Evolutionary conservation across 768 basidiomycete species (phyloP).

Genomic region (Botryobasidium botryosum): DNA sequence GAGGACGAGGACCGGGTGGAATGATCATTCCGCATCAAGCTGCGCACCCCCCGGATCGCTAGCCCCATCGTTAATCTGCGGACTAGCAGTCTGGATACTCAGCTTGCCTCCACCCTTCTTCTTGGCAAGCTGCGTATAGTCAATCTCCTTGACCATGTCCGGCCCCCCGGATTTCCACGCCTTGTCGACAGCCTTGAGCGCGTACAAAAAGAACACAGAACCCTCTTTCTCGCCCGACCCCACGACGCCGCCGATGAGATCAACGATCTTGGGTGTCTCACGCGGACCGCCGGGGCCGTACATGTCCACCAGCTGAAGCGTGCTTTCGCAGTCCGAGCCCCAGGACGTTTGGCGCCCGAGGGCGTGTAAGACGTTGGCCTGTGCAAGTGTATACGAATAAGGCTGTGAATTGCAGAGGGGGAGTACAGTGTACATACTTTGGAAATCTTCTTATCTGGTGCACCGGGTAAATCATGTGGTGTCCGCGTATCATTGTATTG

Average conservation of each 20-base stretch:
- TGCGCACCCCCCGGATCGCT: no score
- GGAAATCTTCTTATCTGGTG: conserved; percentile 24
- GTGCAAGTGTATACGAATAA: no score
- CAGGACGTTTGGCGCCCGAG: conserved; percentile 30
- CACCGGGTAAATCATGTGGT: conserved; percentile 26
- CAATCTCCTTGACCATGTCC: no score
- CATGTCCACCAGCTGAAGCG: conserved; percentile 30
- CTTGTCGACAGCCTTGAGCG: conserved; percentile 33
- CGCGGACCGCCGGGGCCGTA: conserved; percentile 42
- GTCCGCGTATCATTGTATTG: conserved; percentile 28
- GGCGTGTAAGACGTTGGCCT: conserved; percentile 36
- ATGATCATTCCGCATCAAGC: no score
- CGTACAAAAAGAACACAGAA: conserved; percentile 31
- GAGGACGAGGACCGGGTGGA: no score
- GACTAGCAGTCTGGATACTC: no score
- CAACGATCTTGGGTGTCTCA: conserved; percentile 32
- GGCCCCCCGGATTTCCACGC: conserved; percentile 22
- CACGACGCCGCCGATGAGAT: conserved; percentile 32
- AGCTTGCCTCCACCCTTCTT: no score
- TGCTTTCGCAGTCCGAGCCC: conserved; percentile 33
- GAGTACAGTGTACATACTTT: conserved; percentile 16
- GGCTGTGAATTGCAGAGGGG: no score
- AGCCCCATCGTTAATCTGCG: no score
- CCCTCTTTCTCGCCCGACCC: conserved; percentile 29
- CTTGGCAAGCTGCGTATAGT: no score